Evolutionary conservation across 257 asterid genomes (phyloP), one percentile per base, ranked within the genome.

Genomic region (Nicotiana tabacum): DNA sequence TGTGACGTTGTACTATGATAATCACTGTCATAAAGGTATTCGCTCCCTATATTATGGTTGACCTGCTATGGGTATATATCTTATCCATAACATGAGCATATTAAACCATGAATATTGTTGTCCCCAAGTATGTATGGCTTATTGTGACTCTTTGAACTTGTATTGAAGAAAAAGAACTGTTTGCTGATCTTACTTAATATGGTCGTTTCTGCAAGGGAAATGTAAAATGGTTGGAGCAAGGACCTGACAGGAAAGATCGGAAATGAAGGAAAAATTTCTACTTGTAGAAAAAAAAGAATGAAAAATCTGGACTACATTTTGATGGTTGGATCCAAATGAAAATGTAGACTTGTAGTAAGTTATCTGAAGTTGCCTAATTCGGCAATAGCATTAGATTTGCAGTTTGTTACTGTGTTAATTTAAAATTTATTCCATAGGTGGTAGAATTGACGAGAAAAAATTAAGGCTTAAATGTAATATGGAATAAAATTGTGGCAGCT

Each of bases 291-390:
- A 51, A 74, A 51, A 51, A 27, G 15, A 58, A n/a, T 8, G 80
- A 4, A 5, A 48, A 72, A 15, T 48, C 64, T 51, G 24, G 27
- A 76, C 80, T 51, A 15, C 4, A 7, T 51, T 65, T 65, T 65
- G 43, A 56, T 48, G 80, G 46, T 51, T 76, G 43, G 64, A 76
- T 76, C 27, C 27, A 51, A 74, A 76, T 76, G 43, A 76, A 74
- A 74, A 7, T 74, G 39, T 48, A 39, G 57, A 48, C 80, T 51
- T 51, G 43, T 74, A 24, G 43, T 15, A 46, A 74, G 43, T 11
- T 1, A 48, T 27, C 18, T 3, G 4, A 74, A 15, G 16, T 51
- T 48, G 64, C 43, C 64, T 74, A 74, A 48, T 27, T 74, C 4
- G 43, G 33, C 61, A 48, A 48, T 51, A 48, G 12, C 80, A 46